Conservation (phyloP, 345 rosid species). For the Camelina laxa region DNA sequence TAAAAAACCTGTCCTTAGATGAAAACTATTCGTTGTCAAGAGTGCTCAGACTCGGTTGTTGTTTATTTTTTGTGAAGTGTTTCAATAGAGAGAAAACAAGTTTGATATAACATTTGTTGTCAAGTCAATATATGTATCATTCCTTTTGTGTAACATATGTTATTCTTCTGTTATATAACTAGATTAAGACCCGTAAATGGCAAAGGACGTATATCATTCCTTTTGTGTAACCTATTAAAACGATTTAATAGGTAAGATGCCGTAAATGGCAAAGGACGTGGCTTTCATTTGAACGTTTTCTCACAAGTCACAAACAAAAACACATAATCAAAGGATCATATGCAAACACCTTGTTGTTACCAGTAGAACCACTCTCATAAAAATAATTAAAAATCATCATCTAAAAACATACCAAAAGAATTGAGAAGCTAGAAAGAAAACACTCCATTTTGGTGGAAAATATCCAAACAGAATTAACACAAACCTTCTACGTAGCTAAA, state of each 20-base stretch:
- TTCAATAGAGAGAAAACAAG: not conserved
- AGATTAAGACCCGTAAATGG: not conserved
- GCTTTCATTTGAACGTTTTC: no score
- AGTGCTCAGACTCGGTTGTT: conserved; percentile 6
- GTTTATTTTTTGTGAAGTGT: not conserved
- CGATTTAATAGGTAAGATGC: not conserved
- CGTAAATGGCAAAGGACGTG: not conserved
- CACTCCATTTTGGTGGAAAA: not conserved
- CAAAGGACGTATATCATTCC: not conserved
- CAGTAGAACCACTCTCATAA: conserved; percentile 23
- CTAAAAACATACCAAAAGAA: conserved; percentile 45
- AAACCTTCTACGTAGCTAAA: conserved; percentile 37
- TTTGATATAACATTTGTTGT: not conserved
- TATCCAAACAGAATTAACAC: conserved; percentile 30
- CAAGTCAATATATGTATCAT: not conserved
- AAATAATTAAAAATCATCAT: conserved; percentile 28
- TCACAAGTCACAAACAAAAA: not conserved
- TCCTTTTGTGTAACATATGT: not conserved
- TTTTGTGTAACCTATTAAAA: not conserved
- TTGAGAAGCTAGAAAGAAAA: conserved; percentile 28
- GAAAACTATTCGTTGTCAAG: not conserved
- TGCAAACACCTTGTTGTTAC: conserved; percentile 13
- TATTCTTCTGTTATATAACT: not conserved
- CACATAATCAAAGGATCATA: not conserved
- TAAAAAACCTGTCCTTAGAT: not conserved